phyloP scores from a whole-genome alignment of 768 basidiomycete species.

The Tulasnella sp. region DNA sequence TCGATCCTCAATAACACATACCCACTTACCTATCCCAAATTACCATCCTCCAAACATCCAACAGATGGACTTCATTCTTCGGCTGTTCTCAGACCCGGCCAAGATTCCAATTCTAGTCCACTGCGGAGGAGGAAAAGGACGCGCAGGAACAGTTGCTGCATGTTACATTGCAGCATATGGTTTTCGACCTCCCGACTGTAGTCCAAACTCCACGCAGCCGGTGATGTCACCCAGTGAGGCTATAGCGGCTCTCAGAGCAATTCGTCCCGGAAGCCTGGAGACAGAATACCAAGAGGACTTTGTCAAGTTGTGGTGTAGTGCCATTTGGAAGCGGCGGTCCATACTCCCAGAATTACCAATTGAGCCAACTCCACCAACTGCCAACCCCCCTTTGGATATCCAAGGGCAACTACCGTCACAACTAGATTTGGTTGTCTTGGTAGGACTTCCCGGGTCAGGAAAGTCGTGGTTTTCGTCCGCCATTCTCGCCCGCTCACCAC shows the following conservation, averaged over 20 bases:
- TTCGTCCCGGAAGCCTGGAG: conserved; percentile 47
- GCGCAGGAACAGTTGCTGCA: conserved; percentile 48
- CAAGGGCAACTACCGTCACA: conserved; percentile 30
- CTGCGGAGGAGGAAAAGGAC: conserved; percentile 51
- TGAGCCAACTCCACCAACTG: conserved; percentile 40
- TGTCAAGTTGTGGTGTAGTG: conserved; percentile 44
- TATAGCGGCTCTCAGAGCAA: conserved; percentile 33
- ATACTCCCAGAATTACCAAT: conserved; percentile 38
- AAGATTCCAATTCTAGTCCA: conserved; percentile 43
- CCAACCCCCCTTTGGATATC: conserved; percentile 33
- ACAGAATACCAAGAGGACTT: conserved; percentile 44
- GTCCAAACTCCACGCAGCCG: conserved; percentile 26
- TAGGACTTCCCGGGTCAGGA: conserved; percentile 49
- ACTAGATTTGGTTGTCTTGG: conserved; percentile 39
- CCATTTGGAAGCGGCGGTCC: conserved; percentile 45
- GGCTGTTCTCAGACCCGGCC: conserved; percentile 32
- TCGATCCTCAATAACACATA: conserved; percentile 32
- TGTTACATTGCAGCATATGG: conserved; percentile 48
- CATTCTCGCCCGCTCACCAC: conserved; percentile 34
- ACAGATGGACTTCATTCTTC: conserved; percentile 45
- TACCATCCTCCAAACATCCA: conserved; percentile 42
- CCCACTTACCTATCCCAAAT: conserved; percentile 44
- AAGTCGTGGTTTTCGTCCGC: conserved; percentile 44
- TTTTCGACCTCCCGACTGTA: conserved; percentile 31
- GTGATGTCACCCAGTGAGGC: conserved; percentile 38